These are phyloP conservation scores for Syncephalastrum monosporum DNA, from an alignment of 371 early-diverging fungal species.

Conservation along the genomic window DNA sequence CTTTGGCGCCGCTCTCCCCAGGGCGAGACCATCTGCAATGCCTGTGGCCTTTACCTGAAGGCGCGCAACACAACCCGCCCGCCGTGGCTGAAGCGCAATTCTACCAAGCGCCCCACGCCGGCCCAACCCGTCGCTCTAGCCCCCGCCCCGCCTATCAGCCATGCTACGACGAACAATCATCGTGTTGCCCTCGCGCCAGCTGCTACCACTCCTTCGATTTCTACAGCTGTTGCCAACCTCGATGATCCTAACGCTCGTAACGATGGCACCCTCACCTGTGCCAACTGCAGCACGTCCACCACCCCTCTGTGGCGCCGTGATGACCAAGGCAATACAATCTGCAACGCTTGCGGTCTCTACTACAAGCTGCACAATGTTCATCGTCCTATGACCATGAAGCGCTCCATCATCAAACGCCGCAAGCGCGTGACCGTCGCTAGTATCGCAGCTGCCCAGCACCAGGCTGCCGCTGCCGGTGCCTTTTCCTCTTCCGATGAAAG, in stretches of 20 bases:
- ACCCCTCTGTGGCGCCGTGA: constrained; percentile 86
- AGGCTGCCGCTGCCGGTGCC: background rate
- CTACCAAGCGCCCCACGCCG: constrained; percentile 28
- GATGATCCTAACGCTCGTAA: constrained; percentile 4
- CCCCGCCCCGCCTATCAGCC: constrained; percentile 24
- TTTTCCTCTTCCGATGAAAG: constrained; percentile 11
- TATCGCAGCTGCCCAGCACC: constrained; percentile 20
- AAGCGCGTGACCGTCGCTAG: constrained; percentile 36
- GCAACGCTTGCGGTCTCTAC: constrained; percentile 86
- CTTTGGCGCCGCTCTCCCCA: constrained; percentile 88
- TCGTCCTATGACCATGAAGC: constrained; percentile 58
- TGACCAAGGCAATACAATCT: constrained; percentile 63
- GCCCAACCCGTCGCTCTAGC: constrained; percentile 30
- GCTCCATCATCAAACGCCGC: constrained; percentile 56
- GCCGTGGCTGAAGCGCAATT: constrained; percentile 70
- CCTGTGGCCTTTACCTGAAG: constrained; percentile 88
- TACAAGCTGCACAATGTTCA: constrained; percentile 67
- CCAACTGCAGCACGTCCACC: constrained; percentile 72
- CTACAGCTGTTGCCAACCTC: background rate
- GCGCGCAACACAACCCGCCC: constrained; percentile 82
- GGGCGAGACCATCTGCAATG: constrained; percentile 88
- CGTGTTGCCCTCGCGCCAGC: constrained; percentile 6
- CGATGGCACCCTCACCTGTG: constrained; percentile 44
- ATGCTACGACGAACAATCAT: background rate
- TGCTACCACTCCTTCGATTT: constrained; percentile 6